Evolutionary conservation across 2,329 filamentous ascomycete genomes (phyloP).

Genomic region (Fusarium sublunatum): DNA sequence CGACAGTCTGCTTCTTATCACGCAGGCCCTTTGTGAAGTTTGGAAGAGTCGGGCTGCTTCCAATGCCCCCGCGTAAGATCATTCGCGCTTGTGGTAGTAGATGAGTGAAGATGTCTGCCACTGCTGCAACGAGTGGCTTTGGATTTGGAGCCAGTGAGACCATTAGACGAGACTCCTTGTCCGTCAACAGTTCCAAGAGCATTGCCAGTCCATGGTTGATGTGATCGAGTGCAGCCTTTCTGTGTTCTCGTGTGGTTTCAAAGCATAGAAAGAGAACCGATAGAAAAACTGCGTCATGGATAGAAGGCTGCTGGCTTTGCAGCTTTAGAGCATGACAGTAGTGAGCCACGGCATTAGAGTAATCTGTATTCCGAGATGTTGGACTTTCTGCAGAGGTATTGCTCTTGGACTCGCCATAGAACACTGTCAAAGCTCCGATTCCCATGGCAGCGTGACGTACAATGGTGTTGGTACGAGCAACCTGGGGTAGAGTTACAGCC

Average conservation of each 20-base stretch:
- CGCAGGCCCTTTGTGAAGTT: constrained; percentile 33
- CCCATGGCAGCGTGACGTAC: constrained; percentile 49
- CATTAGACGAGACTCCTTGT: constrained; percentile 27
- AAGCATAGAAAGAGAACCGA: constrained; percentile 50
- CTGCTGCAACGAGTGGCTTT: constrained; percentile 29
- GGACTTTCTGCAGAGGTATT: not conserved
- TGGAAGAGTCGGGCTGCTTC: constrained; percentile 23
- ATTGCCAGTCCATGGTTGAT: constrained; percentile 52
- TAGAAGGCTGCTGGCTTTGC: constrained; percentile 42
- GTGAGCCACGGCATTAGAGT: constrained; percentile 50
- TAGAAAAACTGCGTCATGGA: constrained; percentile 48
- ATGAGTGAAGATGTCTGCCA: constrained; percentile 35
- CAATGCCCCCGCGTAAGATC: constrained; percentile 25
- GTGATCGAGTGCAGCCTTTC: constrained; percentile 50
- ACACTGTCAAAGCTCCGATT: constrained; percentile 47
- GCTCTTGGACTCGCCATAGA: constrained; percentile 4
- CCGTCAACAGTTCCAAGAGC: constrained; percentile 48
- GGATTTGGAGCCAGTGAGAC: constrained; percentile 36
- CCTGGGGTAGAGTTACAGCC: constrained; percentile 48
- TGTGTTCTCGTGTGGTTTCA: constrained; percentile 48
- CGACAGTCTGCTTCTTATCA: constrained; percentile 29
- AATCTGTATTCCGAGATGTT: constrained; percentile 26
- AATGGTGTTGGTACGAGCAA: constrained; percentile 42
- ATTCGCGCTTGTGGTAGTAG: constrained; percentile 26
- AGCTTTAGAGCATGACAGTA: constrained; percentile 52